phyloP scores from a whole-genome alignment of 345 rosid species.

The Aegle marmelos region DNA sequence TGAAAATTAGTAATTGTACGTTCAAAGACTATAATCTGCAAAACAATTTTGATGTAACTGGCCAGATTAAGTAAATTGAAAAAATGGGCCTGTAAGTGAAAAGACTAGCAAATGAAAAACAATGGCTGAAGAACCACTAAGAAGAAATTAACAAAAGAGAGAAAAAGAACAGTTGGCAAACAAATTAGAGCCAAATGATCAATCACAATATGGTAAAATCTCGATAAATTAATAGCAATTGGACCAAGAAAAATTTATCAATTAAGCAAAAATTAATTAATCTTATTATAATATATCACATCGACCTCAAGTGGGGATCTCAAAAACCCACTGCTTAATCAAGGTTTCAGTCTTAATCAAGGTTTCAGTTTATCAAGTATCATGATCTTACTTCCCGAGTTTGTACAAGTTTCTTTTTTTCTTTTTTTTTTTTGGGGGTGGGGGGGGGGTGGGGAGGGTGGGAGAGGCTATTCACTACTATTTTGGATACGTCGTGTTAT shows the following conservation, averaged over 20 bases:
- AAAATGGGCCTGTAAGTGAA: not conserved
- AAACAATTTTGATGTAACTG: not conserved
- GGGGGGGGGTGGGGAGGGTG: no score
- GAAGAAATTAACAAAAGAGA: not conserved
- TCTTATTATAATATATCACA: no score
- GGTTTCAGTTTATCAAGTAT: no score
- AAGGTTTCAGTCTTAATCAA: no score
- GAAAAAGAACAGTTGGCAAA: not conserved
- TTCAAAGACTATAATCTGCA: not conserved
- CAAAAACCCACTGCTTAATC: no score
- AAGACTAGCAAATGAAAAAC: not conserved
- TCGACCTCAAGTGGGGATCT: no score
- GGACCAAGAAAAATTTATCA: no score
- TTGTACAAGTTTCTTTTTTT: no score
- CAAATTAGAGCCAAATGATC: not conserved
- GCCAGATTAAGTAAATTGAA: not conserved
- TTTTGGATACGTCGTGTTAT: not conserved
- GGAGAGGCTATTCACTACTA: not conserved
- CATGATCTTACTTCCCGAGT: no score
- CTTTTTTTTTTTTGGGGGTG: no score
- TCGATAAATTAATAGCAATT: no score
- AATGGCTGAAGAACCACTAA: not conserved
- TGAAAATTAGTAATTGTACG: not conserved
- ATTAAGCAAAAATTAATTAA: no score
- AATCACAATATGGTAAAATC: not conserved